phyloP scores from a whole-genome alignment of 441 rosid species.

The Corymbia citriodora region DNA sequence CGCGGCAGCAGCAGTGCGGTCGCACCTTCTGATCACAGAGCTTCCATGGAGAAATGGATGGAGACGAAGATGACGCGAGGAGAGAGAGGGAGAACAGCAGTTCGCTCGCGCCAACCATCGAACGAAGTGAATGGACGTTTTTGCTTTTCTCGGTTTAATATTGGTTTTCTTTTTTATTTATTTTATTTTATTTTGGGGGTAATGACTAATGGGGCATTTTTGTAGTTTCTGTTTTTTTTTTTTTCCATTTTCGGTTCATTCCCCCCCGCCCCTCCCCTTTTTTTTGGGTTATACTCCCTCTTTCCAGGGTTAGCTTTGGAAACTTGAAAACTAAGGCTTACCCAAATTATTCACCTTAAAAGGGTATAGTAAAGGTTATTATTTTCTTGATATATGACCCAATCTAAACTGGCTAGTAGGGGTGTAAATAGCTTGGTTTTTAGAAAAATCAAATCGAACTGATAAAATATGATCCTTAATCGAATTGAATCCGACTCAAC shows the following conservation, averaged over 20 bases:
- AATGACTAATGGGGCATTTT: background rate
- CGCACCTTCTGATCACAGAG: background rate
- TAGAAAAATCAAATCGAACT: too few species aligned
- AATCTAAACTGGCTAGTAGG: rapidly evolving
- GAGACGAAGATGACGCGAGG: background rate
- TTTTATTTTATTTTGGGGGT: rapidly evolving
- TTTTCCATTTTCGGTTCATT: background rate
- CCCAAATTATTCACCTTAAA: background rate
- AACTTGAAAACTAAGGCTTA: background rate
- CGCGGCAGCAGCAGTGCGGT: background rate
- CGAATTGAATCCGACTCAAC: too few species aligned
- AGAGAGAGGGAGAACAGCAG: background rate
- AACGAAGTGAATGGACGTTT: background rate
- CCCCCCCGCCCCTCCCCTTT: too few species aligned
- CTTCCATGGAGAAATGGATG: background rate
- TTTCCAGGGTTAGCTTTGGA: background rate
- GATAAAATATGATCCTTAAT: too few species aligned
- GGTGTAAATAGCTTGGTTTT: too few species aligned
- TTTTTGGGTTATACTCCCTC: background rate
- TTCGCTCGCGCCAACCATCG: background rate
- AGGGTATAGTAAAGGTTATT: background rate
- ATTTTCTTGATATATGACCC: background rate
- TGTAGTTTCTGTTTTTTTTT: background rate
- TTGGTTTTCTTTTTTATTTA: rapidly evolving
- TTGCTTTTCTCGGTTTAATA: background rate